These are phyloP conservation scores for Hypoxylon subgilvum DNA, from an alignment of 495 filamentous ascomycete species.

Conservation along the genomic window DNA sequence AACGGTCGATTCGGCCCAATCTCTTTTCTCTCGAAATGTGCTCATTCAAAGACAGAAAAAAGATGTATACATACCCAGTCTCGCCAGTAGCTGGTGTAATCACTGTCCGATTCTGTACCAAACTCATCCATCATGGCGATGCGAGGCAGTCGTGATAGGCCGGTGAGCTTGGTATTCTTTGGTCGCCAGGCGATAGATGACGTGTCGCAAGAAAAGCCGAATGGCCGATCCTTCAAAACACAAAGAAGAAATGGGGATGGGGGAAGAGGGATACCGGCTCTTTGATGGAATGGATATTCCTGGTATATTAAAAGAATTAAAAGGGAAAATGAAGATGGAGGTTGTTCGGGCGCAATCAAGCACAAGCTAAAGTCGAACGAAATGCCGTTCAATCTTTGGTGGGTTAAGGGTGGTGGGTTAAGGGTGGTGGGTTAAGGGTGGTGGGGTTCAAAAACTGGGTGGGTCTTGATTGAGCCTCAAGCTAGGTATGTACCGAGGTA, in stretches of 20 bases:
- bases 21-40: background rate
- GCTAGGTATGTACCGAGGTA: background rate
- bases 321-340: slow-evolving; percentile 17
- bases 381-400: slow-evolving; percentile 22
- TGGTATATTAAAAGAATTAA: background rate
- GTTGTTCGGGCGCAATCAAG: slow-evolving; percentile 18
- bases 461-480: slow-evolving; percentile 30
- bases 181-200: slow-evolving; percentile 3
- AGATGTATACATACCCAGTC: slow-evolving; percentile 80
- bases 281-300: background rate
- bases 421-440: slow-evolving; percentile 21
- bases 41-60: slow-evolving; percentile 13
- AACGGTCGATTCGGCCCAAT: background rate
- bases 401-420: slow-evolving; percentile 22
- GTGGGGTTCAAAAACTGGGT: slow-evolving; percentile 8
- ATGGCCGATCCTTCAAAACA: background rate
- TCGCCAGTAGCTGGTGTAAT: slow-evolving; percentile 99
- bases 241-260: background rate
- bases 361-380: slow-evolving; percentile 18
- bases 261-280: background rate
- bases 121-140: slow-evolving; percentile 81
- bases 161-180: background rate
- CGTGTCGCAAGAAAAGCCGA: background rate
- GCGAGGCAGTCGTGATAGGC: slow-evolving; percentile 9
- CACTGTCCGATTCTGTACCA: slow-evolving; percentile 95